Evolutionary conservation across 2,329 filamentous ascomycete genomes (phyloP).

Genomic region (Chrysoporthe cubensis): DNA sequence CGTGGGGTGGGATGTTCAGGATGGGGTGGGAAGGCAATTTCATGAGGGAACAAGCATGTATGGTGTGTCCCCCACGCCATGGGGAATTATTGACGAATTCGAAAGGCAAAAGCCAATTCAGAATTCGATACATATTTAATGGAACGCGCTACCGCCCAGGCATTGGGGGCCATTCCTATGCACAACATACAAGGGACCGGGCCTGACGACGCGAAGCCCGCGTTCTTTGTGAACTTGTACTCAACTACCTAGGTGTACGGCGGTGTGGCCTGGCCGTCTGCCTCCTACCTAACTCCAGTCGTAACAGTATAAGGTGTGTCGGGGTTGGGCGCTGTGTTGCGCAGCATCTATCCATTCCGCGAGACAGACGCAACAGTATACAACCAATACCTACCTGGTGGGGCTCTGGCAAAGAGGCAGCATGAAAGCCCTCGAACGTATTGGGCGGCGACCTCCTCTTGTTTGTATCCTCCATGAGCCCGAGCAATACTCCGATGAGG

Average conservation of each 20-base stretch:
- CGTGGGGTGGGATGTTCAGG: neutral
- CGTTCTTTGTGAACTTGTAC: neutral
- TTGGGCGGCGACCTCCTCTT: no score
- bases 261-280: neutral
- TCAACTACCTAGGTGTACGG: neutral
- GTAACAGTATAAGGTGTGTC: no score
- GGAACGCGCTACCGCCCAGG: conserved; percentile 2
- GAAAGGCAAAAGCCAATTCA: neutral
- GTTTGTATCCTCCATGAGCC: no score
- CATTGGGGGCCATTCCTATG: neutral
- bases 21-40: conserved; percentile 1
- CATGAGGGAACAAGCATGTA: conserved; percentile 12
- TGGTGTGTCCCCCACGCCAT: conserved; percentile 10
- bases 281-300: no score
- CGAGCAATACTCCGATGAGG: no score
- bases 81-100: conserved; percentile 17
- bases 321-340: no score
- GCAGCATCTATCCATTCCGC: no score
- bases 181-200: neutral
- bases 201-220: neutral
- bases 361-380: no score
- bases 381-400: no score
- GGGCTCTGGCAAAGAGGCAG: no score
- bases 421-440: no score
- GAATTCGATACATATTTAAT: conserved; percentile 18